phyloP scores from a whole-genome alignment of 306 rosid species.

The Glycine soja region DNA sequence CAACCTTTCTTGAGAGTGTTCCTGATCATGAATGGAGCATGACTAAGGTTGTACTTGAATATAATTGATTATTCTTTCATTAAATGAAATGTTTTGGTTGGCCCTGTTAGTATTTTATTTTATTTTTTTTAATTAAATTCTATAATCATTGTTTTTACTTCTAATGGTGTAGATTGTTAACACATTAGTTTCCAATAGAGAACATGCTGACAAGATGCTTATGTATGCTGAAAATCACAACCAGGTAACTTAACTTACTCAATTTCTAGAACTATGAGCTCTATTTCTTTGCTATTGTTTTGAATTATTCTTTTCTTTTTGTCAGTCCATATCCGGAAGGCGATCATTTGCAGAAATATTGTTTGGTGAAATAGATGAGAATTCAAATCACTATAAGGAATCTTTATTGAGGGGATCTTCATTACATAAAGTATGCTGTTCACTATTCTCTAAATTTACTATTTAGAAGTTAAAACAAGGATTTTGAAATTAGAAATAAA shows the following conservation, averaged over 20 bases:
- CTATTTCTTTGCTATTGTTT: background rate
- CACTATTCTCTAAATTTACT: constrained; percentile 28
- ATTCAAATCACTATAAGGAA: constrained; percentile 55
- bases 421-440: constrained; percentile 79
- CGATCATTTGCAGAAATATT: constrained; percentile 86
- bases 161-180: constrained; percentile 68
- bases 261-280: constrained; percentile 8
- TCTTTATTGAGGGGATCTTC: constrained; percentile 82
- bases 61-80: constrained; percentile 26
- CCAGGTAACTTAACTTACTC: constrained; percentile 63
- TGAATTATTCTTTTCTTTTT: constrained; percentile 39
- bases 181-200: constrained; percentile 71
- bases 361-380: constrained; percentile 69
- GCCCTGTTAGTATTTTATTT: constrained; percentile 24
- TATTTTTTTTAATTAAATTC: constrained; percentile 10
- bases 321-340: constrained; percentile 92
- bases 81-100: constrained; percentile 30
- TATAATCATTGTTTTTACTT: constrained; percentile 30
- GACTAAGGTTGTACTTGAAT: constrained; percentile 73
- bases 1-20: constrained; percentile 76
- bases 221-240: constrained; percentile 90
- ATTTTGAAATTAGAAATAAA: constrained; percentile 21
- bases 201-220: constrained; percentile 75
- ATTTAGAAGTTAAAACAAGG: constrained; percentile 26
- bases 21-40: constrained; percentile 92